Evolutionary conservation across 805 yeast species (phyloP).

Genomic region (Kodamaea sagamina): DNA sequence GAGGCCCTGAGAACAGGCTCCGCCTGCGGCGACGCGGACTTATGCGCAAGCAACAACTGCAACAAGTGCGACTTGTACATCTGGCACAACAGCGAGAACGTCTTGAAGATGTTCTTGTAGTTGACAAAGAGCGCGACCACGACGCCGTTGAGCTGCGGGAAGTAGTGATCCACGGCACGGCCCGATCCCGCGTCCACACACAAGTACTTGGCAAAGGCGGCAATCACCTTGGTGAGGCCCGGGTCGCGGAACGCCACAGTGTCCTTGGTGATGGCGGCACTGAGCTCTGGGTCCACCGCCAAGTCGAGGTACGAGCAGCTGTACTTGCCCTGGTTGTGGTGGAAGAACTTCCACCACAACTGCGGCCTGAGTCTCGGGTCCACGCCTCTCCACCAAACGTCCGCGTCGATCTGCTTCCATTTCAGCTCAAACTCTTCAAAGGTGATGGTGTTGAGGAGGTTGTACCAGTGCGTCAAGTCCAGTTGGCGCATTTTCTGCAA

Average conservation of each 20-base stretch:
- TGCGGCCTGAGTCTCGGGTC: conserved; percentile 34
- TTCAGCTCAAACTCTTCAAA: conserved; percentile 12
- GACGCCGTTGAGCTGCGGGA: conserved; percentile 37
- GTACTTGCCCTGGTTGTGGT: conserved; percentile 8
- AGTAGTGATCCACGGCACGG: conserved; percentile 25
- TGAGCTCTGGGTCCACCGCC: neutral
- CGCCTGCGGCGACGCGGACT: neutral
- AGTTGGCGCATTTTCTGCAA: conserved; percentile 34
- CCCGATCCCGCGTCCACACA: conserved; percentile 7
- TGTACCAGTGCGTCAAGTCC: conserved; percentile 32
- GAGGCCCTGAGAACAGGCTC: conserved; percentile 8
- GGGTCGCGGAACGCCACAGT: conserved; percentile 3
- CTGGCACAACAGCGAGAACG: conserved; percentile 44
- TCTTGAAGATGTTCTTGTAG: conserved; percentile 30
- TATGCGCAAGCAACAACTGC: conserved; percentile 15
- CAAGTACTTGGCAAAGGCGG: conserved; percentile 10
- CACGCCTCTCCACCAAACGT: conserved; percentile 29
- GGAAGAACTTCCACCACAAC: conserved; percentile 48
- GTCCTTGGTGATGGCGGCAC: conserved; percentile 8
- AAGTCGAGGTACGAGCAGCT: conserved; percentile 8
- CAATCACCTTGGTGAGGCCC: conserved; percentile 9
- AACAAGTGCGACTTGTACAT: conserved; percentile 35
- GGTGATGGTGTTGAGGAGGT: conserved; percentile 12
- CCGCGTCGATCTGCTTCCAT: conserved; percentile 14
- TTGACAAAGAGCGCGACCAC: conserved; percentile 45